These are phyloP conservation scores for Fragaria vesca DNA, from an alignment of 306 rosid genomes.

Conservation along the genomic window DNA sequence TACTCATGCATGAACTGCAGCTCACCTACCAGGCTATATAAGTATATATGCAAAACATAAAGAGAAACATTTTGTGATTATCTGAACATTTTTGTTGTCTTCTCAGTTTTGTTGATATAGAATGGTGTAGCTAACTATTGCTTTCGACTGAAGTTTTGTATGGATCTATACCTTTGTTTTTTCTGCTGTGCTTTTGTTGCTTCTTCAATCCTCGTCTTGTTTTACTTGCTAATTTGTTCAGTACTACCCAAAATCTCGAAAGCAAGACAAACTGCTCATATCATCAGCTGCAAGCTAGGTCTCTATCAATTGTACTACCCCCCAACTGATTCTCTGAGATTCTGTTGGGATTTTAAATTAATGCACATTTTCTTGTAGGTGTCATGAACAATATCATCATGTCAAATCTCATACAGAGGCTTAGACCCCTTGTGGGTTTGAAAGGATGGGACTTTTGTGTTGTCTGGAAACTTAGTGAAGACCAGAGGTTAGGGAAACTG, in stretches of 20 bases:
- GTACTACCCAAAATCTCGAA: constrained; percentile 22
- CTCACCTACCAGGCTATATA: constrained; percentile 60
- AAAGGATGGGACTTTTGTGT: constrained; percentile 80
- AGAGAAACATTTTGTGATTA: background rate
- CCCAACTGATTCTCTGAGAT: constrained; percentile 8
- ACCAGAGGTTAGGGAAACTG: constrained; percentile 55
- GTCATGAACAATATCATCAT: constrained; percentile 39
- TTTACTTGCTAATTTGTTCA: constrained; percentile 28
- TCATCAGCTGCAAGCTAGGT: constrained; percentile 2
- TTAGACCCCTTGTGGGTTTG: constrained; percentile 65
- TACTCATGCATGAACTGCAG: constrained; percentile 58
- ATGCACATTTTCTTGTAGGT: constrained; percentile 34
- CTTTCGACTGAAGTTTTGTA: constrained; percentile 45
- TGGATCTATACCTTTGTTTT: constrained; percentile 41
- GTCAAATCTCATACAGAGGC: constrained; percentile 53
- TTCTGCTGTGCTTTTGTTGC: constrained; percentile 22
- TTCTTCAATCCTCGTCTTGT: constrained; percentile 25
- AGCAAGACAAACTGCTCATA: background rate
- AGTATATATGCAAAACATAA: background rate
- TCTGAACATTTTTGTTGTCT: constrained; percentile 8
- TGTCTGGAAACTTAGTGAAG: constrained; percentile 69
- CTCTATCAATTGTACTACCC: constrained; percentile 12
- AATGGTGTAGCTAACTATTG: constrained; percentile 56
- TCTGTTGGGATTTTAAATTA: constrained; percentile 3
- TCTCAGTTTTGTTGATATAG: constrained; percentile 23